Conservation (phyloP, 2,329 filamentous ascomycete species). For the Paraphoma sp. region DNA sequence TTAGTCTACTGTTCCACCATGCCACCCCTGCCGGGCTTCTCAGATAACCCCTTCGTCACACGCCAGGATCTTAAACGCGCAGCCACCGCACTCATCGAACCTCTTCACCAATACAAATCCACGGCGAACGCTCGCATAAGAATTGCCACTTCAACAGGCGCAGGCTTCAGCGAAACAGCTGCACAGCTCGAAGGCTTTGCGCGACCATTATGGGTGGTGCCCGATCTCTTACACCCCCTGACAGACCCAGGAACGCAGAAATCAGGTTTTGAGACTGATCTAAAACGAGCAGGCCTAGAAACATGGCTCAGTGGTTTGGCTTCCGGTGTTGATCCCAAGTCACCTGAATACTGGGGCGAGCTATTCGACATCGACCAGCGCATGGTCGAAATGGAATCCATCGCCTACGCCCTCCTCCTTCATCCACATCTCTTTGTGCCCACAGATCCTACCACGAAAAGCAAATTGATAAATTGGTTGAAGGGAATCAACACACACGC, state of each 20-base stretch:
- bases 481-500: constrained; percentile 47
- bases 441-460: constrained; percentile 26
- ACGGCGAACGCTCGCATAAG: constrained; percentile 17
- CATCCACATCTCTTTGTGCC: constrained; percentile 44
- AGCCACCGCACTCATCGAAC: constrained; percentile 12
- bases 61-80: constrained; percentile 13
- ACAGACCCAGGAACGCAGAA: background rate
- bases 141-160: constrained; percentile 20
- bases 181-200: constrained; percentile 29
- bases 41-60: constrained; percentile 18
- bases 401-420: constrained; percentile 53
- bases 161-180: constrained; percentile 23
- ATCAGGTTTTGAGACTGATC: background rate
- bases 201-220: constrained; percentile 21
- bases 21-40: constrained; percentile 18
- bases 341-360: constrained; percentile 54
- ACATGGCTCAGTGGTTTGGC: constrained; percentile 18
- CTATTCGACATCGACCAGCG: constrained; percentile 53
- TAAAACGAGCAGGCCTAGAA: background rate
- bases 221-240: constrained; percentile 11
- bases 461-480: constrained; percentile 50
- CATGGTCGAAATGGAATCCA: constrained; percentile 59
- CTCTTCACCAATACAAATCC: constrained; percentile 20
- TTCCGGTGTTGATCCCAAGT: constrained; percentile 28
- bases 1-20: constrained; percentile 6